These are phyloP conservation scores for Lachancea meyersii DNA, from an alignment of 805 yeast genomes.

Conservation along the genomic window DNA sequence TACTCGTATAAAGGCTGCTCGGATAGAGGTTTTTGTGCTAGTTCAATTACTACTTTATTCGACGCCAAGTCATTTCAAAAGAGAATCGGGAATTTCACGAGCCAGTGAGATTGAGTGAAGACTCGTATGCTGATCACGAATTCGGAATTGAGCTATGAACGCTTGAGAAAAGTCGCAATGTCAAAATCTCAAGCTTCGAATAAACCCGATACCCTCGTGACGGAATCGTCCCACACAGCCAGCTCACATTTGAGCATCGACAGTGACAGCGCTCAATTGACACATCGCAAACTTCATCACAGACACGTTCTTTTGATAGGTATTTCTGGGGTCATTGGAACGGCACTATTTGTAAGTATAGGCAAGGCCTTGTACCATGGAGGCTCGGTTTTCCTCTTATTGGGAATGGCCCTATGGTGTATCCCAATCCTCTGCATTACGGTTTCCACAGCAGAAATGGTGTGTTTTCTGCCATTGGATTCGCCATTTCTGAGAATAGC, in stretches of 20 bases:
- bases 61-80: too few species aligned
- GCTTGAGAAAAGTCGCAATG: not conserved
- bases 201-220: not conserved
- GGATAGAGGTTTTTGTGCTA: too few species aligned
- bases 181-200: not conserved
- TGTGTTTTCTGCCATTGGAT: conserved; percentile 64
- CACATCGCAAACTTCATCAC: conserved; percentile 48
- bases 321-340: conserved; percentile 78
- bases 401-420: conserved; percentile 65
- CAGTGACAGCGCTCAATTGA: conserved; percentile 11
- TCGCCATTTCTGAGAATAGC: conserved; percentile 74
- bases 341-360: conserved; percentile 70
- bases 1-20: too few species aligned
- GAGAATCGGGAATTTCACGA: too few species aligned
- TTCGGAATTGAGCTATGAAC: not conserved
- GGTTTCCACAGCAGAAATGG: conserved; percentile 71
- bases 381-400: conserved; percentile 63
- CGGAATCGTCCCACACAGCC: not conserved
- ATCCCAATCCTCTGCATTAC: conserved; percentile 62
- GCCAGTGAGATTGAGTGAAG: too few species aligned
- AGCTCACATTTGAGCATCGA: not conserved
- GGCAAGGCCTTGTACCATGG: conserved; percentile 58
- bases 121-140: not conserved
- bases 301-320: conserved; percentile 76
- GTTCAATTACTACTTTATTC: too few species aligned